These are phyloP conservation scores for Candida chilensis DNA, from an alignment of 805 yeast genomes.

Conservation along the genomic window DNA sequence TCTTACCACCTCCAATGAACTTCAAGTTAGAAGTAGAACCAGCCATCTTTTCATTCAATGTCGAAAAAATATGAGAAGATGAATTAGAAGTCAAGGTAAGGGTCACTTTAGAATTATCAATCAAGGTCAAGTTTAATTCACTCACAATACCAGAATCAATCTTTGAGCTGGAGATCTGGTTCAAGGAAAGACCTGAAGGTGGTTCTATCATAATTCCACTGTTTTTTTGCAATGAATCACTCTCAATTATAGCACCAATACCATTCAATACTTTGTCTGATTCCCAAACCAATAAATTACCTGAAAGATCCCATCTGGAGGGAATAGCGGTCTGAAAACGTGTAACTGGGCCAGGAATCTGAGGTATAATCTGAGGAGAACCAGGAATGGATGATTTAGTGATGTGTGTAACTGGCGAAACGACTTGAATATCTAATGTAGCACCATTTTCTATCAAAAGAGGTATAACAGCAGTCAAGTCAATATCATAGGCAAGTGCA, in stretches of 20 bases:
- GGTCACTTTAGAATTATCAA: slow-evolving; percentile 11
- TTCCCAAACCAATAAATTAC: slow-evolving; percentile 17
- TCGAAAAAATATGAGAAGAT: slow-evolving; percentile 6
- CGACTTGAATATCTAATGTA: slow-evolving; percentile 12
- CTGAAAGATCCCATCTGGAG: slow-evolving; percentile 14
- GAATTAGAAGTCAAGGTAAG: slow-evolving; percentile 8
- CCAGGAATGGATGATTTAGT: slow-evolving; percentile 7
- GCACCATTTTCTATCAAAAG: slow-evolving; percentile 14
- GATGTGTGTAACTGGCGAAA: slow-evolving; percentile 11
- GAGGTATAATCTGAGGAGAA: slow-evolving; percentile 8
- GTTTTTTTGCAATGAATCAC: slow-evolving; percentile 8
- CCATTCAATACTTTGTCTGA: slow-evolving; percentile 6
- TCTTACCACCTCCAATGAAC: slow-evolving; percentile 3
- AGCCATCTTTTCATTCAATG: slow-evolving; percentile 6
- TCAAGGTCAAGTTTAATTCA: slow-evolving; percentile 13
- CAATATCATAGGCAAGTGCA: slow-evolving; percentile 15
- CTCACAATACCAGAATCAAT: slow-evolving; percentile 8
- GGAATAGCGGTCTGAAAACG: slow-evolving; percentile 6
- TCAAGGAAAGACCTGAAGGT: slow-evolving; percentile 11
- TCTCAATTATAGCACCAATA: slow-evolving; percentile 8
- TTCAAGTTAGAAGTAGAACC: slow-evolving; percentile 5
- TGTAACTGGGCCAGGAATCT: slow-evolving; percentile 10
- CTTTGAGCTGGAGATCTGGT: slow-evolving; percentile 10
- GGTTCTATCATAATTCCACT: slow-evolving; percentile 13
- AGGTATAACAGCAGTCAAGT: slow-evolving; percentile 15